Conservation (phyloP, 2,329 filamentous ascomycete species). For the Coniochaeta sp. region DNA sequence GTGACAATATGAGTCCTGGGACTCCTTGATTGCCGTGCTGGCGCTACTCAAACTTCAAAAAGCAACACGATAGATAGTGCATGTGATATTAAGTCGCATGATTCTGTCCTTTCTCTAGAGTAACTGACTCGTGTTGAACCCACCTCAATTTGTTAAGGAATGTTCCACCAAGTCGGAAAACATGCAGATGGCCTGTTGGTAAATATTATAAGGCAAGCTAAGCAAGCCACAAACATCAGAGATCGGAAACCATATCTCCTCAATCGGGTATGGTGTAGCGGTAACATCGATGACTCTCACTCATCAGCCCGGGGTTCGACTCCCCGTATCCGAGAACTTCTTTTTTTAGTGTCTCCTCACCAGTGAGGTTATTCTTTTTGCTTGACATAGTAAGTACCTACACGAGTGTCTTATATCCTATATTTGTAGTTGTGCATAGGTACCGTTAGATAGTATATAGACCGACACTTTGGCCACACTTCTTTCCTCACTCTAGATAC, state of each 20-base stretch:
- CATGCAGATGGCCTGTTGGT: neutral
- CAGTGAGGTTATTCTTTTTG: no score
- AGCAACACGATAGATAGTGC: no score
- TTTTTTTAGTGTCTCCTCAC: neutral
- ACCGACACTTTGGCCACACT: no score
- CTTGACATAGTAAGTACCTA: no score
- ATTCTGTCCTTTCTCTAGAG: neutral
- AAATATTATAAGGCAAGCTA: neutral
- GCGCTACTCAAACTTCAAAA: no score
- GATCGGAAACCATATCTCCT: neutral
- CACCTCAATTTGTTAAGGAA: neutral
- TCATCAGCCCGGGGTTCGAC: constrained; percentile 1
- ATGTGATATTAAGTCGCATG: neutral
- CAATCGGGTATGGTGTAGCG: neutral
- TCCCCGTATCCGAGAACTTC: neutral
- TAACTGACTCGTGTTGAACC: neutral
- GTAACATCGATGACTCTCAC: constrained; percentile 1
- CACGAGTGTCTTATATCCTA: no score
- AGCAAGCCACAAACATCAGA: neutral
- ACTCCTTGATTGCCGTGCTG: no score
- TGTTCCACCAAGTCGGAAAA: neutral
- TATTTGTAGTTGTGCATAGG: no score
- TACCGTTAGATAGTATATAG: no score
- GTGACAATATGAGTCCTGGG: no score
- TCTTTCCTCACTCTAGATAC: no score